These are phyloP conservation scores for Vitis hybrid DNA, from an alignment of 177 flowering plant genomes.

Conservation along the genomic window DNA sequence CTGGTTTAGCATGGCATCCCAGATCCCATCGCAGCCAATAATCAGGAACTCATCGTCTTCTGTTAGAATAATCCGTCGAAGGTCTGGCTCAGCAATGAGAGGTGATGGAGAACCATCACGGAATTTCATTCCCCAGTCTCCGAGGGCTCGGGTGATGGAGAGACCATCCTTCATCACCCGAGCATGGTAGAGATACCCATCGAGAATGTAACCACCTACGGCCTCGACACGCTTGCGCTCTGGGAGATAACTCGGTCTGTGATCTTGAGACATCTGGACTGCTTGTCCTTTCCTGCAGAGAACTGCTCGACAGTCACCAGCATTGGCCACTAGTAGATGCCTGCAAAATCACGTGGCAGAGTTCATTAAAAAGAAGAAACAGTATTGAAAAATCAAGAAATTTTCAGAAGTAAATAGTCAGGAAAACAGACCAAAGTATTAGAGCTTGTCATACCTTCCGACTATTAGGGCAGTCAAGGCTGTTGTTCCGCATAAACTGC, in stretches of 20 bases:
- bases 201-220: constrained; percentile 47
- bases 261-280: constrained; percentile 61
- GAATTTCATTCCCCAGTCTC: constrained; percentile 78
- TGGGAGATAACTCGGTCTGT: constrained; percentile 36
- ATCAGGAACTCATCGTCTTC: constrained; percentile 79
- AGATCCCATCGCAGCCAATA: constrained; percentile 78
- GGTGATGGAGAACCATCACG: constrained; percentile 57
- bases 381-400: not conserved
- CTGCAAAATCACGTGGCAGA: constrained; percentile 1
- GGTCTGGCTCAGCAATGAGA: constrained; percentile 73
- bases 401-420: no score
- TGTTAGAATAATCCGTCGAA: constrained; percentile 40
- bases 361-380: constrained; percentile 3
- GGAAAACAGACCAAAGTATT: no score
- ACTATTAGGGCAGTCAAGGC: constrained; percentile 55
- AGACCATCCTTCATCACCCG: constrained; percentile 38
- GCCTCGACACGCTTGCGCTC: constrained; percentile 51
- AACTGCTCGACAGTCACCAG: constrained; percentile 73
- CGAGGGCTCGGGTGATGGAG: constrained; percentile 63
- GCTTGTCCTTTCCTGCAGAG: constrained; percentile 57
- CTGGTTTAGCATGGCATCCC: constrained; percentile 82
- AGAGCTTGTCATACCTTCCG: constrained; percentile 30
- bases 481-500: constrained; percentile 61
- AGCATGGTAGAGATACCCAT: constrained; percentile 54
- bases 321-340: constrained; percentile 53